Evolutionary conservation across 257 asterid genomes (phyloP).

Genomic region (Ophiorrhiza pumila): DNA sequence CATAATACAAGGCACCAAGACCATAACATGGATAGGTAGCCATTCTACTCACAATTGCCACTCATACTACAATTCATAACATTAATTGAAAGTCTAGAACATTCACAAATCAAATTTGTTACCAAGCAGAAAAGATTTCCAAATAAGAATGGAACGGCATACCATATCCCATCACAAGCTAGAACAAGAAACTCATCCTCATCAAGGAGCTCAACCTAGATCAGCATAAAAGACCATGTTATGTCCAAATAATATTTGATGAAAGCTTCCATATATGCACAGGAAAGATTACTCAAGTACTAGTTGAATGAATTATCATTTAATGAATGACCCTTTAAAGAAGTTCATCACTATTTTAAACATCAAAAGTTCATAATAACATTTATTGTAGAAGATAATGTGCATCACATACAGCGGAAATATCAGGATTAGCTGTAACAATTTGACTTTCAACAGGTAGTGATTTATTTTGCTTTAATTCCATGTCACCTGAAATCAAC

Average conservation of each 20-base stretch:
- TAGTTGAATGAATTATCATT: background rate
- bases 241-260: constrained; percentile 12
- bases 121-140: background rate
- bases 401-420: constrained; percentile 53
- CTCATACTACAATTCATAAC: background rate
- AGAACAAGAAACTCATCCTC: constrained; percentile 85
- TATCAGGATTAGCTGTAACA: constrained; percentile 85
- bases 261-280: constrained; percentile 6
- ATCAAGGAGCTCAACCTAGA: constrained; percentile 68
- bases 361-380: background rate
- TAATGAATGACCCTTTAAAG: background rate
- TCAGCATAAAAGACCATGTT: constrained; percentile 20
- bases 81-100: constrained; percentile 1
- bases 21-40: background rate
- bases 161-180: constrained; percentile 99
- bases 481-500: constrained; percentile 72
- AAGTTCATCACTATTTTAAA: background rate
- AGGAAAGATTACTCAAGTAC: background rate
- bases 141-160: constrained; percentile 24
- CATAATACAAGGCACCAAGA: background rate
- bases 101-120: background rate
- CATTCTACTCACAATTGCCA: background rate
- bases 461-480: constrained; percentile 74
- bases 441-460: constrained; percentile 88
- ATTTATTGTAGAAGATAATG: constrained; percentile 2